phyloP scores from a whole-genome alignment of 2,329 filamentous ascomycete genomes.

The Fusarium musae region DNA sequence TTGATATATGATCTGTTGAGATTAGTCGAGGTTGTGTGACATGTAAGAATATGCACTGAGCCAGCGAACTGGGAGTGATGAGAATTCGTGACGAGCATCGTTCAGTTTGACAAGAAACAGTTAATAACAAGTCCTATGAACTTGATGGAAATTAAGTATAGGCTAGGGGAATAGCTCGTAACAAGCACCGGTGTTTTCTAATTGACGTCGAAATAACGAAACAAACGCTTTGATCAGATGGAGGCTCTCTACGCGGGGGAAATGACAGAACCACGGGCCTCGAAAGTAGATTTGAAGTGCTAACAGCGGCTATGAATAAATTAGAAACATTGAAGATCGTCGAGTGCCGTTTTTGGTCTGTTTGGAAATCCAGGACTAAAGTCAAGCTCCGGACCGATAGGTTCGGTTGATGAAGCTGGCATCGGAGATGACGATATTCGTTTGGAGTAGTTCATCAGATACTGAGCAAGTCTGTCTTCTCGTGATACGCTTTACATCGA shows the following conservation, averaged over 20 bases:
- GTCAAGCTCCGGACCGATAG: conserved; percentile 4
- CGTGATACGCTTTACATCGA: neutral
- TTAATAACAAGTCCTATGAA: neutral
- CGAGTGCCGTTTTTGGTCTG: neutral
- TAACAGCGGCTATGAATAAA: neutral
- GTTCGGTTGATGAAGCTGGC: conserved; percentile 5
- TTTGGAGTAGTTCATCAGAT: neutral
- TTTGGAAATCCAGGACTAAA: neutral
- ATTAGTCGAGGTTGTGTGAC: neutral
- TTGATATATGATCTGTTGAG: neutral
- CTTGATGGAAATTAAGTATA: neutral
- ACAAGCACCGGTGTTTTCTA: neutral
- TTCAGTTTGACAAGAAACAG: neutral
- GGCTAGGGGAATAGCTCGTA: neutral
- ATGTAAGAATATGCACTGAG: neutral
- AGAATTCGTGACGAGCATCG: neutral
- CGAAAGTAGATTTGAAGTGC: conserved; percentile 4
- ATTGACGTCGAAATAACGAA: conserved; percentile 18
- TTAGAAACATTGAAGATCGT: neutral
- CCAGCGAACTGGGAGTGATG: neutral
- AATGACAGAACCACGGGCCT: neutral
- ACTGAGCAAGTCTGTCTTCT: neutral
- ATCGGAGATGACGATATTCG: conserved; percentile 5
- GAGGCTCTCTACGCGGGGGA: neutral
- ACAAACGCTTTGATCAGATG: conserved; percentile 28